These are phyloP conservation scores for Dendrocalamus latiflorus DNA, from an alignment of 202 grass and related monocot species.

Conservation along the genomic window DNA sequence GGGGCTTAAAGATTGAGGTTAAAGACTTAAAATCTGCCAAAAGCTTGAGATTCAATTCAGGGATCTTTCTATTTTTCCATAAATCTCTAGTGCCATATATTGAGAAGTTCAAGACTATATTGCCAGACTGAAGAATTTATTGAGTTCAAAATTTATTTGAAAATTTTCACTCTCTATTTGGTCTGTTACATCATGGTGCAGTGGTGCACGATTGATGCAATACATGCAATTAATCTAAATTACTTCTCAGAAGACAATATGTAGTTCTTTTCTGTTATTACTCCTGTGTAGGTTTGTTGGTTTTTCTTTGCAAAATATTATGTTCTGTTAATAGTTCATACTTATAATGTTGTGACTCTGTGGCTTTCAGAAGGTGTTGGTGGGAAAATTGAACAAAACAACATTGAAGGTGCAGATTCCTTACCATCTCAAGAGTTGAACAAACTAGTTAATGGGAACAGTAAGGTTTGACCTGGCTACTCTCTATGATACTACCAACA, in stretches of 20 bases:
- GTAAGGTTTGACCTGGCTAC: too few relatives aligned
- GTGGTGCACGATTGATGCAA: not conserved
- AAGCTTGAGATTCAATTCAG: not conserved
- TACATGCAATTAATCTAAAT: constrained; percentile 9
- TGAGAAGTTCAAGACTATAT: not conserved
- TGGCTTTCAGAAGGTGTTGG: constrained; percentile 41
- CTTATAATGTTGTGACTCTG: not conserved
- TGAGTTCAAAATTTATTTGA: too few relatives aligned
- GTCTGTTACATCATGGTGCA: not conserved
- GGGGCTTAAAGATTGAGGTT: not conserved
- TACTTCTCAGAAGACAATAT: not conserved
- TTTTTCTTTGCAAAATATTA: not conserved
- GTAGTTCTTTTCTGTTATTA: not conserved
- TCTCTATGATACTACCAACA: too few relatives aligned
- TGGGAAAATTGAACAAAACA: constrained; percentile 39
- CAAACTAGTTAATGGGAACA: too few relatives aligned
- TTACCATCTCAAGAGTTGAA: too few relatives aligned
- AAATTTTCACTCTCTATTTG: not conserved
- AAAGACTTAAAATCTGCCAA: not conserved
- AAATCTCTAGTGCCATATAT: not conserved
- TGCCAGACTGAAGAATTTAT: not conserved
- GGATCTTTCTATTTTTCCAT: not conserved
- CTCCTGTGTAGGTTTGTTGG: not conserved
- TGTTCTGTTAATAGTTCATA: not conserved
- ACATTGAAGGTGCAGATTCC: too few relatives aligned